Percentiles rank a stretch among this genome's conserved stretches.
Evolutionary conservation across 2,329 filamentous ascomycete genomes (phyloP).

Genomic region (Phaeophleospora eucalypticola): DNA sequence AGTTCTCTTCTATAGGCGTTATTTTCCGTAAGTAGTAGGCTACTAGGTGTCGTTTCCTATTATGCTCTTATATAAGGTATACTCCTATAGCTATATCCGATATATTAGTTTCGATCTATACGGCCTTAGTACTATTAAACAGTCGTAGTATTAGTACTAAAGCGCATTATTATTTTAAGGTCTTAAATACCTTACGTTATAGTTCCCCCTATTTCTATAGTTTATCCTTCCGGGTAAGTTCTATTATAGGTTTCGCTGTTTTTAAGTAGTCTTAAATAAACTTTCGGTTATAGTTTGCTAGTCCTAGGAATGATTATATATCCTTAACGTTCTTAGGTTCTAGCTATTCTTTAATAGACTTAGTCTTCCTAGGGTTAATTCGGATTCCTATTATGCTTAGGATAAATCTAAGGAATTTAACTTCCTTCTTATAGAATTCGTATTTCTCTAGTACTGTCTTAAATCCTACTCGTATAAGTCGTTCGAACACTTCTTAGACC

Average conservation of each 20-base stretch:
- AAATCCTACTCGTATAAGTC: background rate
- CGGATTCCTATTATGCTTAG: constrained; percentile 24
- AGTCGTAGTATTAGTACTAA: constrained; percentile 6
- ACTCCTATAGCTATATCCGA: constrained; percentile 10
- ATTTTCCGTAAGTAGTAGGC: constrained; percentile 18
- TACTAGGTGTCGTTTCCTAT: constrained; percentile 10
- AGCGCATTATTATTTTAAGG: background rate
- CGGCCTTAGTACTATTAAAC: constrained; percentile 6
- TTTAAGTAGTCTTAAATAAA: constrained; percentile 2
- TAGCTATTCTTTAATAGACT: constrained; percentile 26
- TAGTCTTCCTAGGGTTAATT: constrained; percentile 28
- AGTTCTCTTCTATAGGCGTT: constrained; percentile 13
- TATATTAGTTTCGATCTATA: constrained; percentile 9
- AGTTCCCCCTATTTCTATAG: background rate
- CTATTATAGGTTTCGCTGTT: background rate
- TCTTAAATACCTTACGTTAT: background rate
- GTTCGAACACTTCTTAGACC: constrained; percentile 11
- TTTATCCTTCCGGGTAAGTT: constrained; percentile 2
- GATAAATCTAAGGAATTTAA: constrained; percentile 32
- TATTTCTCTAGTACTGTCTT: constrained; percentile 23
- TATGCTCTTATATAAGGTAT: constrained; percentile 9
- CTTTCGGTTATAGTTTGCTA: constrained; percentile 7
- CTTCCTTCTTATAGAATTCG: constrained; percentile 28
- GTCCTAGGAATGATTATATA: constrained; percentile 20
- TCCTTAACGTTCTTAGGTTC: constrained; percentile 18